phyloP scores from a whole-genome alignment of 2,329 filamentous ascomycete genomes.

The Sporothrix protearum region DNA sequence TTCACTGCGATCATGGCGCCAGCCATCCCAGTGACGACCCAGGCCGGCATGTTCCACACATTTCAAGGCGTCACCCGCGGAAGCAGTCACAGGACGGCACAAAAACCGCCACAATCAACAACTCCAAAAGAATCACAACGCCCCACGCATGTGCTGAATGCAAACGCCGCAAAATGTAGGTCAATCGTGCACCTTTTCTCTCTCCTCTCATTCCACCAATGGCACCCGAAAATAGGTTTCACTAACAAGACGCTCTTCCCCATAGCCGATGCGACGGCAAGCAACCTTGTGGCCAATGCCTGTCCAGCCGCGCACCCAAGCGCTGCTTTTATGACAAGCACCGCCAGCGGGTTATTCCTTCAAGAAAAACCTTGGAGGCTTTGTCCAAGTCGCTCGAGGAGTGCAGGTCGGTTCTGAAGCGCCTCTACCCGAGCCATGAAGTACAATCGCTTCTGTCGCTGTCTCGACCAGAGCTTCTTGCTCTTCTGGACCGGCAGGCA shows the following conservation, averaged over 20 bases:
- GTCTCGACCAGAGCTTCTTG: slow-evolving; percentile 58
- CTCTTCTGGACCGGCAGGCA: slow-evolving; percentile 49
- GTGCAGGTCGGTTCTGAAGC: slow-evolving; percentile 59
- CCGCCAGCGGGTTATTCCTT: slow-evolving; percentile 70
- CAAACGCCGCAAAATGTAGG: slow-evolving; percentile 71
- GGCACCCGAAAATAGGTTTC: not conserved
- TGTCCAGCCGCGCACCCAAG: slow-evolving; percentile 76
- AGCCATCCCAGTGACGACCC: slow-evolving; percentile 46
- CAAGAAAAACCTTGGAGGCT: slow-evolving; percentile 67
- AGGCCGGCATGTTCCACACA: slow-evolving; percentile 53
- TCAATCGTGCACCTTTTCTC: not conserved
- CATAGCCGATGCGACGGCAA: slow-evolving; percentile 69
- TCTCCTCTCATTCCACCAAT: not conserved
- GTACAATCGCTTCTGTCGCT: slow-evolving; percentile 51
- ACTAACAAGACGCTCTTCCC: not conserved
- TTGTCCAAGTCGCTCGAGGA: slow-evolving; percentile 63
- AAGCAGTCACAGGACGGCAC: slow-evolving; percentile 43
- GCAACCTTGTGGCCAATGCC: slow-evolving; percentile 77
- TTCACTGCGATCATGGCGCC: slow-evolving; percentile 41
- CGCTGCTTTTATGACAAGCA: slow-evolving; percentile 79
- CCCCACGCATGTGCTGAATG: slow-evolving; percentile 70
- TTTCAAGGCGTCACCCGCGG: slow-evolving; percentile 52
- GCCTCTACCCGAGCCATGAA: slow-evolving; percentile 58
- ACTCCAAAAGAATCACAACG: slow-evolving; percentile 52
- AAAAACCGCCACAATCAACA: slow-evolving; percentile 40